Percentiles rank a stretch among this genome's conserved stretches.
Conservation (phyloP, 352 stramenopile species). For the Pythium phragmiticola region DNA sequence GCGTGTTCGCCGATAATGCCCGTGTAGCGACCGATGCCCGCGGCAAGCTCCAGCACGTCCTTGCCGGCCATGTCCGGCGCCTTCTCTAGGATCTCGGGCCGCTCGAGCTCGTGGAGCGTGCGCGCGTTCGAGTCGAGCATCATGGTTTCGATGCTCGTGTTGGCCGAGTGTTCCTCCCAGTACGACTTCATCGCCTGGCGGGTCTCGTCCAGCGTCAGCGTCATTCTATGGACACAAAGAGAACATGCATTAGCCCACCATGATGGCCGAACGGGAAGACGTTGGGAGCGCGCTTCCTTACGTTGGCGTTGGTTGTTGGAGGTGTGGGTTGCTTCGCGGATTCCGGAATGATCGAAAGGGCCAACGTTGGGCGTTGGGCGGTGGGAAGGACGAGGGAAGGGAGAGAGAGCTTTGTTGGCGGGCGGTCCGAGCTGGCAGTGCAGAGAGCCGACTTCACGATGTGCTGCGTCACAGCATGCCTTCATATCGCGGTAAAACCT, state of each 20-base stretch:
- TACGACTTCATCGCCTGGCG: constrained; percentile 79
- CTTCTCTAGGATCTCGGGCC: constrained; percentile 75
- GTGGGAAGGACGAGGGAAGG: neutral
- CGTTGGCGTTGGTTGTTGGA: constrained; percentile 14
- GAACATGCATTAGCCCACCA: neutral
- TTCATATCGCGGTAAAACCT: constrained; percentile 18
- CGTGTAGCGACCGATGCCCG: constrained; percentile 28
- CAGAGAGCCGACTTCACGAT: neutral
- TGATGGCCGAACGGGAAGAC: constrained; percentile 2
- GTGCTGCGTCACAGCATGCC: constrained; percentile 17
- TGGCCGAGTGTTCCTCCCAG: constrained; percentile 72
- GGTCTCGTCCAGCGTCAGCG: constrained; percentile 41
- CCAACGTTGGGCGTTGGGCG: constrained; percentile 6
- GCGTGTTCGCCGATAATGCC: constrained; percentile 37
- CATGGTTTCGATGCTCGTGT: constrained; percentile 76
- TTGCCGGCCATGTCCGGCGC: constrained; percentile 44
- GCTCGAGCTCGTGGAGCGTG: constrained; percentile 69
- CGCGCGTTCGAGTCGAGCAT: constrained; percentile 85
- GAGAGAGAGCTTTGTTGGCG: neutral
- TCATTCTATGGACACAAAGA: constrained; percentile 36
- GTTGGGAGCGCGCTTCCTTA: constrained; percentile 1
- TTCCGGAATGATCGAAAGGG: constrained; percentile 10
- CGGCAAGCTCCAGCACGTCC: constrained; percentile 36
- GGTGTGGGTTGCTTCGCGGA: constrained; percentile 12
- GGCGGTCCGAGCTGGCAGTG: neutral